Base-by-base conservation (phyloP, 2,329 filamentous ascomycete genomes). In the Trichoderma oligosporum region DNA sequence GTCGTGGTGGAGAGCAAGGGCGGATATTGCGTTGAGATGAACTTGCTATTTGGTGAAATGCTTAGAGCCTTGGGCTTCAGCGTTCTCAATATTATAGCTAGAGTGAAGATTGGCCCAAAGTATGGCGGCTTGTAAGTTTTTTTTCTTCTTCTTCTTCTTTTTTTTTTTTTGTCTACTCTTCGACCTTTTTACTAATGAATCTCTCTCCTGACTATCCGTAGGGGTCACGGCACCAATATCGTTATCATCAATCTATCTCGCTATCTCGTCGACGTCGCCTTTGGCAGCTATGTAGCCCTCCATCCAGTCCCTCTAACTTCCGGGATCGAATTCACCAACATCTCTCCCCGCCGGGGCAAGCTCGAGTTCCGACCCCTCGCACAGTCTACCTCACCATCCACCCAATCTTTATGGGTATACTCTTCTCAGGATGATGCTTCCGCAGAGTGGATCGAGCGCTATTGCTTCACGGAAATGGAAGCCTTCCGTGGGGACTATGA, bases 151-250 rank as follows among this genome's bases (percentile, higher is more conserved):
- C 24, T 38, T 18, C 1, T 18, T 16, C 16, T 3, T n/a, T 7
- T 41, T 2, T 20, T 1, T 3, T 12, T 41, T 11, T 22, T 12
- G 22, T 4, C 38, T 7, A 4, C 14, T 7, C 7, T 8, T 36
- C 3, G 24, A 14, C 24, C n/a, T 38, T 8, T 18, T 14, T n/a
- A 27, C 24, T 6, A 22, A 7, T 1, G n/a, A n/a, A n/a, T n/a
- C n/a, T n/a, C n/a, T n/a, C n/a, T n/a, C n/a, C n/a, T n/a, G n/a
- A n/a, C n/a, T n/a, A n/a, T n/a, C n/a, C n/a, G n/a, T n/a, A 78
- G 82, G 81, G 71, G 72, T 12, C 84, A 87, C 67, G 81, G 85
- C 74, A 72, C 84, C 54, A 81, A 83, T 63, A 76, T 87, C 55
- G 77, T 86, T 45, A 79, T 73, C 24, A 74, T 88, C 20, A 69